Base-by-base conservation (phyloP, 257 asterid species). In the Cordia subcordata region DNA sequence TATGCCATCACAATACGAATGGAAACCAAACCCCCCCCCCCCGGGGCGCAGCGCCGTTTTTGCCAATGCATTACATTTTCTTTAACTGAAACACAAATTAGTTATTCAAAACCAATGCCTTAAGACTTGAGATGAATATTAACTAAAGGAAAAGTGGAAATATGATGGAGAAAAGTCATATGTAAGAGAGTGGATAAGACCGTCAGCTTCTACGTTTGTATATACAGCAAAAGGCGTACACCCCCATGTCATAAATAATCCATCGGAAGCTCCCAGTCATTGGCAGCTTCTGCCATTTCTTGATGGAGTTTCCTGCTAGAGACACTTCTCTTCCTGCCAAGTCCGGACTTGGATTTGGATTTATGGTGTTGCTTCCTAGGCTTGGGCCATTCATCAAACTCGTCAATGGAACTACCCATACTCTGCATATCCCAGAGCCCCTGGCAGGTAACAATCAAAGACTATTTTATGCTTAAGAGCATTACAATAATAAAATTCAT, bases 241-340 rank as follows among this genome's bases (percentile, higher is more conserved):
- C 5, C 10, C 27, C n/a, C 57, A 66, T 62, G 63, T 73, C 76
- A 81, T 21, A 72, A 57, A 69, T 64, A 85, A 58, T 82, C 94
- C 86, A 85, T 81, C 8, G 93, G 94, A 9, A 75, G 77, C 76
- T 81, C 85, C 91, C 79, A 82, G 0, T 83, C 84, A 69, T 71
- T 82, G 1, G 12, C 27, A 1, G 68, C 32, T 65, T 72, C 77
- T 68, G 72, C 64, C 38, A 18, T 66, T 62, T 68, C 71, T 47
- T 65, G 35, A n/a, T 75, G 57, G 11, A 22, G 15, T 53, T 68
- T 75, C 65, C 66, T 57, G 13, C 65, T 61, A 10, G 66, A 61
- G 10, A 39, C 20, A 11, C 20, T 53, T 55, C 46, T 74, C 39
- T 68, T 66, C 51, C 64, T 58, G 40, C 71, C 68, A 62, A 21